Evolutionary conservation across 495 filamentous ascomycete species (phyloP).

Genomic region (Talaromyces trachyspermus): DNA sequence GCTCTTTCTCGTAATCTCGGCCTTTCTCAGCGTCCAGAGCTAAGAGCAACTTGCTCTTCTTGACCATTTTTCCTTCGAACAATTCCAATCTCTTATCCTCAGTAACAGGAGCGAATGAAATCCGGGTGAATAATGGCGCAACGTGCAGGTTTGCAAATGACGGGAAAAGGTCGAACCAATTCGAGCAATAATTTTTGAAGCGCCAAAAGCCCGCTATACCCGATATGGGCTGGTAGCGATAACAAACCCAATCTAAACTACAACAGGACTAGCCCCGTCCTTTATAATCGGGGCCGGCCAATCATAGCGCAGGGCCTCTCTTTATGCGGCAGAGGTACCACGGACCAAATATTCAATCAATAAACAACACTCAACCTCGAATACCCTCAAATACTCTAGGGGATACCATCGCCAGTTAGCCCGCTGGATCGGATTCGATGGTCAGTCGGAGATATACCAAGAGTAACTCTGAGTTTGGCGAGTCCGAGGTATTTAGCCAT

Average conservation of each 20-base stretch:
- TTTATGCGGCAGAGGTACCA: neutral
- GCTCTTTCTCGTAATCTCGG: slow-evolving; percentile 59
- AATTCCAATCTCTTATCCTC: neutral
- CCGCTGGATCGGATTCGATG: no score
- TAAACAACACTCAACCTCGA: no score
- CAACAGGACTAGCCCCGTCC: neutral
- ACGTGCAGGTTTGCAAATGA: neutral
- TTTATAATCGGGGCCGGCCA: neutral
- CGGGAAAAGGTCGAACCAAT: neutral
- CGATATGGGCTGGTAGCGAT: slow-evolving; percentile 6
- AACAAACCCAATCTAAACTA: neutral
- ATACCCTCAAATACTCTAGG: no score
- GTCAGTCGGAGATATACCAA: neutral
- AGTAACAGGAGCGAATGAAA: neutral
- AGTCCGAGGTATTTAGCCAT: neutral
- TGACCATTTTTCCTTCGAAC: slow-evolving; percentile 39
- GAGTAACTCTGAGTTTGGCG: neutral
- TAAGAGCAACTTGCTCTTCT: slow-evolving; percentile 57
- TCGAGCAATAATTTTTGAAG: slow-evolving; percentile 6
- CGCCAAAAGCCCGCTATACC: slow-evolving; percentile 1
- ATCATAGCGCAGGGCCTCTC: no score
- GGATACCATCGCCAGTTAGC: no score
- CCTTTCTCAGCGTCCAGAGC: slow-evolving; percentile 63
- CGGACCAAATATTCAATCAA: neutral
- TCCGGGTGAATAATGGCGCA: neutral